Evolutionary conservation across 2,329 filamentous ascomycete species (phyloP), one percentile per base, ranked within the genome.

Genomic region (Aspergillus novoparasiticus): DNA sequence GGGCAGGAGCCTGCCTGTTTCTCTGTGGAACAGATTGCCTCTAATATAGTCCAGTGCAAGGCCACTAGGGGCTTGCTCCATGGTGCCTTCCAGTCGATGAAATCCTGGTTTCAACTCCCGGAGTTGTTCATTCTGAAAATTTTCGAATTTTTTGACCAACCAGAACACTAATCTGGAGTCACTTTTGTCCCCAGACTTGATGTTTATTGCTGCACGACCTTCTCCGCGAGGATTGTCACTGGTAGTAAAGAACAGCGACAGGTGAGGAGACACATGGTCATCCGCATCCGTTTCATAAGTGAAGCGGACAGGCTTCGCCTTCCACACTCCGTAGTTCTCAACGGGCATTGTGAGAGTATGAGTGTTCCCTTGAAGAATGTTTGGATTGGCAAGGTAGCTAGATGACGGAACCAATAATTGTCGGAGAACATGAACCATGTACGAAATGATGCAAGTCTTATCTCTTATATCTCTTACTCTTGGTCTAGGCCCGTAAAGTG

Each of bases 151-250:
- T 3, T 53, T 41, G 30, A 64, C 57, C 12, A 68, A 59, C 68
- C 69, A 71, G 23, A 66, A 71, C 19, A 58, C 66, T 23, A 71
- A 64, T 34, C 66, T 61, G 6, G 66, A 66, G 9, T 71, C 69
- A 8, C 58, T 28, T 4, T 41, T 61, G n/a, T 62, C 65, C 0
- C 55, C 59, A 19, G 68, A 71, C 41, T 67, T 65, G 51, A 68
- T 64, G 34, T 70, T 69, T 45, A 70, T 69, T 16, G 64, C 63
- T 2, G 68, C 68, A 21, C 66, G 61, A 19, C 50, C 63, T n/a
- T n/a, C 54, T 3, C 21, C 41, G 2, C 9, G 30, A 39, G 48
- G n/a, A 3, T 61, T 56, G 39, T 67, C 68, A 12, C 16, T 34
- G 8, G 28, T 51, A 43, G 62, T 34, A 26, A 64, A 68, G 45